Base-by-base conservation (phyloP, 768 basidiomycete species). In the Pleurotus citrinopileatus region DNA sequence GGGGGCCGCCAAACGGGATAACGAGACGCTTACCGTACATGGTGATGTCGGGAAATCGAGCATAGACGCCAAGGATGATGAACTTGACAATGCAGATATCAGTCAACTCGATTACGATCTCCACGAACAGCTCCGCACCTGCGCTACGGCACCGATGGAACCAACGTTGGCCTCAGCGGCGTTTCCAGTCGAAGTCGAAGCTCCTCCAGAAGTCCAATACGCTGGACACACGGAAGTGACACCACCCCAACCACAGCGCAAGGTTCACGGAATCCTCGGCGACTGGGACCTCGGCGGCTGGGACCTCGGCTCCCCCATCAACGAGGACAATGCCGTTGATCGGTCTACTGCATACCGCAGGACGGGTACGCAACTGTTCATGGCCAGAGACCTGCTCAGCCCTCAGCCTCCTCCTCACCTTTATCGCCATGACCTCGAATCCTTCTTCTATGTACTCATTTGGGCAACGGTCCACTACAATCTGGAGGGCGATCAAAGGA, bases 371-470 rank as follows among this genome's bases (percentile, higher is more conserved):
- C 40, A 66, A 4, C 61, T 66, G 25, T 73, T 72, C 60, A 72
- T 71, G 63, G 69, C 67, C 2, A 17, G 66, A 1, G 63, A 66
- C 12, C 53, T 71, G 15, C 58, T 70, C 19, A 53, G 50, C 3
- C 44, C 27, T 13, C 54, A 42, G 32, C 45, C 51, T 3, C 61
- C 61, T 7, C 7, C 43, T n/a, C 62, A 57, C 12, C 36, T 53
- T 6, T 72, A 72, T 36, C 58, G 63, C 15, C 67, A 72, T 51
- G 69, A 72, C 38, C 34, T 61, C 12, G 70, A 72, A 53, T 63
- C 71, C 3, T 67, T 70, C 44, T 45, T 62, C 2, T 72, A 69
- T 65, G 60, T 65, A 17, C 53, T 66, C 2, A n/a, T 48, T 1
- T 66, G 32, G 32, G 32, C 32, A 2, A 34, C n/a, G 32, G 3